Conservation (phyloP, 148 eudicot genomes). For the Nepenthes mirabilis region DNA sequence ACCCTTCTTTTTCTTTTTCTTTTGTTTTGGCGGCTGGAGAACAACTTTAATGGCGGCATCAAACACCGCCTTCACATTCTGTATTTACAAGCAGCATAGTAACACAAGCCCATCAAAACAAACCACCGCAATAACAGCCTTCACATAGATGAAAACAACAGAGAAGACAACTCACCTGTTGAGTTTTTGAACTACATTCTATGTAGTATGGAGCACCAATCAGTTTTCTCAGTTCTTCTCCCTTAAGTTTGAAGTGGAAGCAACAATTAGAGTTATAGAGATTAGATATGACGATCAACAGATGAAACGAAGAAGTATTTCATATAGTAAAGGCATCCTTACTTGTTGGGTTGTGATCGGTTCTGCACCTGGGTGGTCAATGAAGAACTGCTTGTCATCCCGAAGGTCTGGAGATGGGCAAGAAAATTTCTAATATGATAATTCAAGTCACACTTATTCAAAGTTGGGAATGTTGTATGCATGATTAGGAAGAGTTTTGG, state of each 20-base stretch:
- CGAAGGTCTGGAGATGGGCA: conserved; percentile 45
- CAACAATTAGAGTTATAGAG: neutral
- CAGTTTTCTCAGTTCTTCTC: conserved; percentile 94
- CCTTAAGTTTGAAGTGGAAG: conserved; percentile 20
- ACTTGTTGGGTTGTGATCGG: conserved; percentile 72
- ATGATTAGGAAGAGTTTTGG: neutral
- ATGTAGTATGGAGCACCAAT: conserved; percentile 95
- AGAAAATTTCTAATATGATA: neutral
- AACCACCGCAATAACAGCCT: neutral
- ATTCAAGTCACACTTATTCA: neutral
- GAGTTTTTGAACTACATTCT: conserved; percentile 98
- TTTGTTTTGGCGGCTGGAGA: conserved; percentile 91
- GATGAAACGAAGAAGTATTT: neutral
- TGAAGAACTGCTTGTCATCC: conserved; percentile 71
- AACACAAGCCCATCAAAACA: neutral
- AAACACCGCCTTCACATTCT: conserved; percentile 91
- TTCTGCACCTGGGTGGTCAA: conserved; percentile 71
- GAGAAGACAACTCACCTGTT: conserved; percentile 41
- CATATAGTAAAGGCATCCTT: conserved; percentile 1
- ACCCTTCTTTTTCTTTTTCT: conserved; percentile 26
- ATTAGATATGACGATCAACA: neutral
- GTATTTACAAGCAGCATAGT: neutral
- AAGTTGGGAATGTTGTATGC: neutral
- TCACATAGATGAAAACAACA: neutral
- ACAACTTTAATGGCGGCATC: conserved; percentile 91